phyloP scores from a whole-genome alignment of 2,329 filamentous ascomycete species.

The Immersiporthe knoxdaviesiana region DNA sequence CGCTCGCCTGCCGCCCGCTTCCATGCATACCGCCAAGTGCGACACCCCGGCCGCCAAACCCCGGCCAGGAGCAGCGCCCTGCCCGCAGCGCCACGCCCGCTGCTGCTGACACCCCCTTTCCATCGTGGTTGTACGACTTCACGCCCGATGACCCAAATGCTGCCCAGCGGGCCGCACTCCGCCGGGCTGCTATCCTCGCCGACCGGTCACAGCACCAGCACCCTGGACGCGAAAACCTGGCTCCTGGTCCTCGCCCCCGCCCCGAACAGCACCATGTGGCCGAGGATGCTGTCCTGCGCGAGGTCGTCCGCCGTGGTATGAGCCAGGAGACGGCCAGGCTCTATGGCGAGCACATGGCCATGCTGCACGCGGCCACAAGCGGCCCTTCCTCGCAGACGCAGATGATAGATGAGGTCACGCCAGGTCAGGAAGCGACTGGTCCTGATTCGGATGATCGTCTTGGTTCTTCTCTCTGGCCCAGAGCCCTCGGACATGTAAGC shows the following conservation, averaged over 20 bases:
- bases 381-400: conserved; percentile 18
- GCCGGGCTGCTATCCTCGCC: conserved; percentile 17
- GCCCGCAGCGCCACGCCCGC: conserved; percentile 5
- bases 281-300: conserved; percentile 16
- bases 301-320: conserved; percentile 24
- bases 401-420: conserved; percentile 9
- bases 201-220: not conserved
- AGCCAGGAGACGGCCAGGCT: conserved; percentile 26
- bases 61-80: not conserved
- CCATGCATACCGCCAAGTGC: conserved; percentile 1
- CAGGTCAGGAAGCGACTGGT: no score
- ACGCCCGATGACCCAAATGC: conserved; percentile 10
- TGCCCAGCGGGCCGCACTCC: conserved; percentile 16
- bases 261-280: not conserved
- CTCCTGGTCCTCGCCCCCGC: not conserved
- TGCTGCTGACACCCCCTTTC: conserved; percentile 17
- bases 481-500: conserved; percentile 23
- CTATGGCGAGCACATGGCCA: conserved; percentile 29
- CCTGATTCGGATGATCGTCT: no score
- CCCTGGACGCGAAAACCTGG: not conserved
- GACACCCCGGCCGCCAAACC: not conserved
- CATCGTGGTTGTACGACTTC: conserved; percentile 20
- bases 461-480: not conserved
- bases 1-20: conserved; percentile 16
- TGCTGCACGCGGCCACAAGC: conserved; percentile 25